Base-by-base conservation (phyloP, 371 early-diverging fungal genomes). In the Coemansia sp. region DNA sequence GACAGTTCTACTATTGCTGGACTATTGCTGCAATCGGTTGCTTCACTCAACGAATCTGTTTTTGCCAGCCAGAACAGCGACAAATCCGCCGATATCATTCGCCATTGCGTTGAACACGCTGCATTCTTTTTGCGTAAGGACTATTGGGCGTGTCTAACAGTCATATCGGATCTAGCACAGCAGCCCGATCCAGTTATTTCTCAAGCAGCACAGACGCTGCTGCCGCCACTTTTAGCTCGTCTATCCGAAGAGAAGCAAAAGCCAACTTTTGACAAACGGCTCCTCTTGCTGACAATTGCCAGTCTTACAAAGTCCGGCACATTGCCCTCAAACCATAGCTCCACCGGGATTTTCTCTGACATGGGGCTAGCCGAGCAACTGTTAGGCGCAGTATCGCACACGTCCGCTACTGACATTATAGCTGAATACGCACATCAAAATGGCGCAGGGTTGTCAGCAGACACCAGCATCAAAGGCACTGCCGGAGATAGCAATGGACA, bases 281-380 rank as follows among this genome's bases (percentile, higher is more conserved):
- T 68, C 30, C 50, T 69, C 8, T 50, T 61, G 5, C 54, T 69
- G 56, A 61, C 58, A 16, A 48, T 69, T 48, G 61, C 59, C 65
- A 72, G 57, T 25, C 48, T 72, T 16, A 33, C 73, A 6, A 30
- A 52, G 14, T 50, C 28, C 47, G 54, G 62, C 30, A 53, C 37
- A 5, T 25, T 48, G 30, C 50, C 37, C 23, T 16, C 26, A 30
- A 23, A 52, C 37, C 26, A 54, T 18, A 14, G 18, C 26, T 0
- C 39, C 20, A 3, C 42, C 6, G 53, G n/a, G 18, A 30, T 37
- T 7, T 62, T n/a, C 23, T 42, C 58, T 6, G 58, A 40, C 52
- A 77, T 77, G 78, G 78, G 78, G n/a, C 65, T 77, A 30, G 69
- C 73, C 25, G 78, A 77, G 55, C 72, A 72, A 25, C 37, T 77